These are phyloP conservation scores for Starmerella gropengiesseri DNA, from an alignment of 805 yeast genomes.

Conservation along the genomic window DNA sequence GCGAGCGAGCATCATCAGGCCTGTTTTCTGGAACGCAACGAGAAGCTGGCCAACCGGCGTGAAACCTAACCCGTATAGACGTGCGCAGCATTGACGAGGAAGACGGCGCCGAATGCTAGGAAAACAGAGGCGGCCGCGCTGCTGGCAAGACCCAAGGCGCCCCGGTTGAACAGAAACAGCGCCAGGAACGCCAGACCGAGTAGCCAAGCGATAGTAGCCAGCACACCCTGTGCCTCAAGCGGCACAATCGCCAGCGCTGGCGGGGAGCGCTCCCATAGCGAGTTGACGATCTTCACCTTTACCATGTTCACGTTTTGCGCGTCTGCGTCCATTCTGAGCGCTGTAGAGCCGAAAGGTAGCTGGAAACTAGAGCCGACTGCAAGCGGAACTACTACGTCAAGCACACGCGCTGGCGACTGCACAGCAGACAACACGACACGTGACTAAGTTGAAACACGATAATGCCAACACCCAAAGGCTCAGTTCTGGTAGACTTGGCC, in stretches of 20 bases:
- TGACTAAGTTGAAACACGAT: too few species aligned
- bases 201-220: conserved; percentile 18
- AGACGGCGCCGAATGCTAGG: conserved; percentile 34
- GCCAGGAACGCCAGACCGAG: conserved; percentile 23
- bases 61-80: conserved; percentile 34
- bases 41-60: not conserved
- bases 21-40: not conserved
- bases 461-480: too few species aligned
- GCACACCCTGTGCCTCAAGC: conserved; percentile 21
- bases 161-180: conserved; percentile 21
- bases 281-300: conserved; percentile 5
- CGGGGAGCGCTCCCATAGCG: conserved; percentile 12
- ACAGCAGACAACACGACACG: too few species aligned
- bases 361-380: not conserved
- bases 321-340: not conserved
- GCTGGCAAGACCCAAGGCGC: conserved; percentile 22
- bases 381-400: too few species aligned
- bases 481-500: too few species aligned
- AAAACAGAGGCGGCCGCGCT: conserved; percentile 27
- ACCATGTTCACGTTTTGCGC: not conserved
- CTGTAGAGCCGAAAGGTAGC: not conserved
- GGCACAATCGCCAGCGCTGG: conserved; percentile 24
- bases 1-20: not conserved
- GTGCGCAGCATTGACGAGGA: conserved; percentile 35
- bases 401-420: too few species aligned